Evolutionary conservation across 768 basidiomycete species (phyloP), one percentile per base, ranked within the genome.

Genomic region (Boletus patriciae): DNA sequence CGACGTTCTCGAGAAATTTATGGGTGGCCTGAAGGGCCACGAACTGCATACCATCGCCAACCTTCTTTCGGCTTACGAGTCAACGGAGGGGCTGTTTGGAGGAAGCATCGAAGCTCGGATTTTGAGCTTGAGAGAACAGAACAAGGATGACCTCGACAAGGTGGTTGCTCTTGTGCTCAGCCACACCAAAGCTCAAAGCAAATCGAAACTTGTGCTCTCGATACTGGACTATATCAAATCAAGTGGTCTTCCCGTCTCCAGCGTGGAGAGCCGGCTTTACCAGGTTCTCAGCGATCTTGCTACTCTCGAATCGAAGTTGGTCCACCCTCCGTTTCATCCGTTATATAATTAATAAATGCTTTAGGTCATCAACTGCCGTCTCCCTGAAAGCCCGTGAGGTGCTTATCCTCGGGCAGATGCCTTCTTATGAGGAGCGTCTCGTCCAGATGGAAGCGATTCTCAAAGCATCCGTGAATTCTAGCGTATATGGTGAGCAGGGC

Each of bases 321-420:
- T 77, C 19, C 7, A 19, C 19, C 3, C 47, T 37, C 18, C 6
- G 15, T 46, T 33, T 25, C 44, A 33, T 52, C 31, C 46, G 29
- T 46, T 19, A 0, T 18, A 41, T 23, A 37, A 33, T 34, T 69
- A 21, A 67, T 3, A n/a, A 6, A 3, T 55, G 29, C 53, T 37
- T 44, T 62, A 92, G 90, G 67, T 93, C 93, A 7, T 96, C 95
- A n/a, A 91, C 86, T 31, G 80, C 87, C 53, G 95, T 98, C 36
- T 83, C 95, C 3, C 75, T 99, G 61, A 98, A 96, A 74, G 97
- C 97, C 41, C 90, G 97, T 45, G 97, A 99, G 77, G 97, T 97
- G 8, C 82, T 98, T 46, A 98, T 99, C 66, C 81, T 93, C 33
- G 92, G 92, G 46, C 93, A 96, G 71, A 90, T 99, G 84, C 97